Evolutionary conservation across 345 rosid genomes (phyloP), one percentile per base, ranked within the genome.

Genomic region (Anastatica hierochuntica): DNA sequence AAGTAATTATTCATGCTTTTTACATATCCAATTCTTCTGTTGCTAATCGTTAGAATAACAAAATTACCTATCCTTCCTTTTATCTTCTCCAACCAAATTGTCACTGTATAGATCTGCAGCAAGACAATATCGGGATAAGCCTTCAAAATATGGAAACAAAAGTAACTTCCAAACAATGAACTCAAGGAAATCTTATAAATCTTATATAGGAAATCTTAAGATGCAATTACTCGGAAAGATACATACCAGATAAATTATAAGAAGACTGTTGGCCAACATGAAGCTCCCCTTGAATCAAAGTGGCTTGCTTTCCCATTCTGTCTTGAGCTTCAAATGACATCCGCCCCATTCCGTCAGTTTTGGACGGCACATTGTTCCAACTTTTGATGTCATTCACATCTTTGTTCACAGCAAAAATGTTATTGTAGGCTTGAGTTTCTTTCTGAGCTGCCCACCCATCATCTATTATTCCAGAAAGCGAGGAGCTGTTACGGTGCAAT

Each of bases 1-100:
- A n/a, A n/a, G n/a, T n/a, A n/a, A n/a, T n/a, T n/a, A n/a, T n/a
- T n/a, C n/a, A n/a, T n/a, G n/a, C n/a, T n/a, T n/a, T 36, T 44
- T 16, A 37, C 35, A 18, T 38, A 19, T 39, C n/a, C n/a, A 31
- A 37, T 24, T n/a, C 35, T 14, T 15, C 17, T 17, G 13, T 3
- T 49, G 39, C 29, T 49, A 13, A 53, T 18, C 21, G 10, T 45
- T 34, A 23, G 18, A 56, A 40, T 30, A n/a, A 14, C 40, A 43
- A 53, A 18, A 23, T 29, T 72, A 82, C 88, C 82, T 74, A 43
- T 69, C 77, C 49, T 53, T 67, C 14, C 74, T 62, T 53, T 56
- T 58, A 36, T 58, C 73, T 63, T 76, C 84, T 40, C 68, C 74
- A 30, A 52, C 56, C 14, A 75, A 30, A 47, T 67, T 78, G 43